A percentile compares a stretch with the other conserved stretches of the same genome.
Conservation (phyloP, 2,329 filamentous ascomycete species). For the Alternaria ethzedia region DNA sequence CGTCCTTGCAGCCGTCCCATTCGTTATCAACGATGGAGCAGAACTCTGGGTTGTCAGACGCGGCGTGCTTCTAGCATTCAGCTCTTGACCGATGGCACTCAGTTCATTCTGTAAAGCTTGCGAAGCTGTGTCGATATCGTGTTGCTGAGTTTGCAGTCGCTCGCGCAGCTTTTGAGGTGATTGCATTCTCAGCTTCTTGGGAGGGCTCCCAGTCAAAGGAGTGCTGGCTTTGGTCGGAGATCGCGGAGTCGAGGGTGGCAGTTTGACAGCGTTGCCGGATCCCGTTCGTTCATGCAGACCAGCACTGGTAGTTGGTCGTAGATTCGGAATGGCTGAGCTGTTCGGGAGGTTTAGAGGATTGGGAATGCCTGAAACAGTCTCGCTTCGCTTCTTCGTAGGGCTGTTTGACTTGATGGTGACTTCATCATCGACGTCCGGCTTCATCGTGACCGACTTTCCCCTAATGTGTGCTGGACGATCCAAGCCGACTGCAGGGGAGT, state of each 20-base stretch:
- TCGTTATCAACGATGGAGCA: constrained; percentile 29
- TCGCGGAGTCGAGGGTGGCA: constrained; percentile 58
- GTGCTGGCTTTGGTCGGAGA: constrained; percentile 35
- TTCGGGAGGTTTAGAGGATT: constrained; percentile 31
- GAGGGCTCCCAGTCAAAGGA: constrained; percentile 21
- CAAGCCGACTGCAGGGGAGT: constrained; percentile 44
- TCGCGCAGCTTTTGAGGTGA: constrained; percentile 75
- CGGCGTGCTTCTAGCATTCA: constrained; percentile 57
- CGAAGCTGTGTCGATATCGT: constrained; percentile 73
- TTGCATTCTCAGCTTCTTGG: constrained; percentile 57
- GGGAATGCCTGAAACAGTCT: constrained; percentile 58
- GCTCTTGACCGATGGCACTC: constrained; percentile 79
- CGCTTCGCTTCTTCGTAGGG: constrained; percentile 53
- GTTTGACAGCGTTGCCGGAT: constrained; percentile 63
- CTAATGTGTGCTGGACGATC: constrained; percentile 33
- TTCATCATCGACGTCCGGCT: constrained; percentile 39
- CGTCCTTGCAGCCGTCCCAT: constrained; percentile 29
- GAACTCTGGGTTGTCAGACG: constrained; percentile 43
- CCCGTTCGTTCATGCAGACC: constrained; percentile 59
- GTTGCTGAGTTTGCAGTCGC: constrained; percentile 82
- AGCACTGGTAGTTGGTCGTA: constrained; percentile 48
- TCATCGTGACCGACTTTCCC: constrained; percentile 30
- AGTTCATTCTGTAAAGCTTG: constrained; percentile 75
- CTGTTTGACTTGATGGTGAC: constrained; percentile 48
- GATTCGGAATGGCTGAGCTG: constrained; percentile 56